A percentile compares a stretch with the other conserved stretches of the same genome.
These are phyloP conservation scores for Trifolium pratense DNA, from an alignment of 306 rosid genomes.

Conservation along the genomic window DNA sequence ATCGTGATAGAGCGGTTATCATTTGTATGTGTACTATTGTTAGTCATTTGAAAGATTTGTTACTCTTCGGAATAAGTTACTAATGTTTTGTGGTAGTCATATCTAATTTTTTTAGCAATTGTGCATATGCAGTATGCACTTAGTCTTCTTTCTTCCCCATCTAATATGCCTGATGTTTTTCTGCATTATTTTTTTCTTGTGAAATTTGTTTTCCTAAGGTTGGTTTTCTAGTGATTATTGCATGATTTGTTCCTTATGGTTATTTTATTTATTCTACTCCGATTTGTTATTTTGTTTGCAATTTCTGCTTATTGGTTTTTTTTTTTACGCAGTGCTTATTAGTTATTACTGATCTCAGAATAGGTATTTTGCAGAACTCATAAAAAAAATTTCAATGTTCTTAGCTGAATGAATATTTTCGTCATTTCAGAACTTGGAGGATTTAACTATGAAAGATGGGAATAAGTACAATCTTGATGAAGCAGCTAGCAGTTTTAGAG, in stretches of 20 bases:
- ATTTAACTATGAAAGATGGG: conserved; percentile 54
- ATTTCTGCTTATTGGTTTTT: conserved; percentile 9
- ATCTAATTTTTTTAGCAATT: neutral
- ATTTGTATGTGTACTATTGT: too few species aligned
- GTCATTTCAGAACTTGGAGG: conserved; percentile 54
- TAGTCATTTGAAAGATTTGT: too few species aligned
- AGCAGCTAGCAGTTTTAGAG: conserved; percentile 42
- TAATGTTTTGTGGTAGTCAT: too few species aligned
- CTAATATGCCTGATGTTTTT: neutral
- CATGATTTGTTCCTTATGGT: neutral
- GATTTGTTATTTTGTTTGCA: conserved; percentile 33
- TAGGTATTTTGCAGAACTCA: conserved; percentile 19
- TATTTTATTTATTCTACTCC: conserved; percentile 8
- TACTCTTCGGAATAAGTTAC: too few species aligned
- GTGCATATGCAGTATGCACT: neutral
- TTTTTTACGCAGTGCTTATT: too few species aligned
- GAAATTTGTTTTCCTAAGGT: neutral
- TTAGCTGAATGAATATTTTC: conserved; percentile 42
- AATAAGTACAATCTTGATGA: conserved; percentile 46
- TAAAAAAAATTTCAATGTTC: conserved; percentile 1
- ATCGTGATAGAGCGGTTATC: too few species aligned
- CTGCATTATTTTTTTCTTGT: neutral
- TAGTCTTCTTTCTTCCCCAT: conserved; percentile 4
- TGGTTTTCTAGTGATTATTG: neutral
- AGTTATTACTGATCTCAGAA: conserved; percentile 32